Base-by-base conservation (phyloP, 1,284 basidiomycete genomes). In the Amylostereum chailletii region DNA sequence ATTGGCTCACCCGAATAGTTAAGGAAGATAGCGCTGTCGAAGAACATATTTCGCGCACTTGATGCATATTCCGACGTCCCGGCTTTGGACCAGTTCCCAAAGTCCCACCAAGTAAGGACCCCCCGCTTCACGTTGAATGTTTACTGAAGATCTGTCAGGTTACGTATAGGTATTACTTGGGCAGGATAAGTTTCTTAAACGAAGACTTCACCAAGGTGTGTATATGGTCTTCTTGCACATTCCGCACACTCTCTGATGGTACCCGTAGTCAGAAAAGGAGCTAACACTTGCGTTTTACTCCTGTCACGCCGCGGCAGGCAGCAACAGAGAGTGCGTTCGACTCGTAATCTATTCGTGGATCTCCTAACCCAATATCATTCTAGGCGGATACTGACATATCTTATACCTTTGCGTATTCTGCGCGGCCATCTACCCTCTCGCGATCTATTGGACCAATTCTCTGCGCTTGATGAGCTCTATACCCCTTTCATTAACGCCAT, bases 151-250 rank as follows among this genome's bases (percentile, higher is more conserved):
- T 47, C 45, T 43, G 46, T 31, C 62, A 88, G 83, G 89, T 94
- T 41, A 93, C 92, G 19, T 94, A 88, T 68, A 76, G 83, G 55
- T 99, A 94, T 71, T 97, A 97, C 63, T 69, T 94, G 44, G 95
- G 95, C 51, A 90, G 97, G 77, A 75, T 98, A 50, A 87, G 83
- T 58, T 97, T 99, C 66, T 66, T 97, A 51, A 91, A 90, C 57
- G 95, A 97, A 63, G 89, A 95, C 47, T 95, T 93, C 61, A 73
- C 72, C 41, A 90, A 90, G 70, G 86, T 85, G 47, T 29, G 66
- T 47, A 6, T 19, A 34, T 19, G 30, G 40, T 40, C 9, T 48
- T 11, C 7, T 5, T 10, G 9, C 4, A 48, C 29, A 43, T 36
- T 26, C 9, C 42, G 19, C 19, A 19, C 31, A 37, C 34, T 44